A percentile compares a stretch with the other conserved stretches of the same genome.
phyloP scores from a whole-genome alignment of 306 rosid species.

The Ammopiptanthus mongolicus region DNA sequence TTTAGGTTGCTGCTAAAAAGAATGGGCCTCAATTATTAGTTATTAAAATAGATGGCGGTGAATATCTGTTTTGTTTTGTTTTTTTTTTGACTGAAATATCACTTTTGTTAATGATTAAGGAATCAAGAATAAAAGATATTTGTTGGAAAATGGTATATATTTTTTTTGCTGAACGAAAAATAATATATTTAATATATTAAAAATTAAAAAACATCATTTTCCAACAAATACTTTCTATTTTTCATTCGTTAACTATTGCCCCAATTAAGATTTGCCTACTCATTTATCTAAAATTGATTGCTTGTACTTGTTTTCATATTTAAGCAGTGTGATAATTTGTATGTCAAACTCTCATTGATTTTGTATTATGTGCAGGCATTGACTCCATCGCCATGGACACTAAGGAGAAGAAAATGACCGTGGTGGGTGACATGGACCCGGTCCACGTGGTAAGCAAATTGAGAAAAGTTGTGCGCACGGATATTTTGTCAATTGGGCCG shows the following conservation, averaged over 20 bases:
- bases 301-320: background rate
- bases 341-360: background rate
- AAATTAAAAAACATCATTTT: too few species aligned
- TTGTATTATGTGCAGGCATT: conserved; percentile 38
- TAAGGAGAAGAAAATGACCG: conserved; percentile 60
- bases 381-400: conserved; percentile 60
- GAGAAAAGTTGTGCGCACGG: conserved; percentile 43
- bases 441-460: conserved; percentile 39
- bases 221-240: too few species aligned
- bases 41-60: background rate
- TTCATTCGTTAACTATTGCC: too few species aligned
- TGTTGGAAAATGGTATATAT: too few species aligned
- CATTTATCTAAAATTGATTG: background rate
- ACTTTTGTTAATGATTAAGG: too few species aligned
- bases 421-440: conserved; percentile 51
- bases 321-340: background rate
- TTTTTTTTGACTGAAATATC: too few species aligned
- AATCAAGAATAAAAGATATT: too few species aligned
- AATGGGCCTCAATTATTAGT: background rate
- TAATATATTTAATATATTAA: too few species aligned
- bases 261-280: too few species aligned
- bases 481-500: conserved; percentile 56
- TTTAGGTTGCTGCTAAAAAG: background rate
- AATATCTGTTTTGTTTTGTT: too few species aligned
- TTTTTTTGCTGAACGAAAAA: too few species aligned